Conservation (phyloP, 23 red algal genomes). For the Gracilaria domingensis region DNA sequence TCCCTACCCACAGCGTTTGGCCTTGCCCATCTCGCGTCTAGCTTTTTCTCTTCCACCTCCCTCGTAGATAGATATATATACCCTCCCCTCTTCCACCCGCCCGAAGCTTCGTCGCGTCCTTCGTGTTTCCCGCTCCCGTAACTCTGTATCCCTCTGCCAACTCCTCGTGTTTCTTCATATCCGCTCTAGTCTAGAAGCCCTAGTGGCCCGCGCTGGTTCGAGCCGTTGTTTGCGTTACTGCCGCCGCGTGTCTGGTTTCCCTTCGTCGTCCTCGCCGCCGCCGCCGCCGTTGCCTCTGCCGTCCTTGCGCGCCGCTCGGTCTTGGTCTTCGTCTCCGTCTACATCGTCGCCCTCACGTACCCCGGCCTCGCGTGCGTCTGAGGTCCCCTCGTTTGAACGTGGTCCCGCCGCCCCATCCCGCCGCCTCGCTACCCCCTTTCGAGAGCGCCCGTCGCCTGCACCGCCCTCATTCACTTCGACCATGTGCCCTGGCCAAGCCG, state of each 20-base stretch:
- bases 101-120: not conserved
- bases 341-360: too few species aligned
- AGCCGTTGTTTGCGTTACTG: not conserved
- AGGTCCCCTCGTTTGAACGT: too few species aligned
- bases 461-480: not conserved
- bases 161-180: not conserved
- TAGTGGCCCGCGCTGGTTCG: not conserved
- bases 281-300: not conserved
- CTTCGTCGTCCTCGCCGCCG: too few species aligned
- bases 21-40: not conserved
- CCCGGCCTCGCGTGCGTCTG: too few species aligned
- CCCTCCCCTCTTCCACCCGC: not conserved
- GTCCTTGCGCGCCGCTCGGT: too few species aligned
- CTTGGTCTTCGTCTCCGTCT: too few species aligned
- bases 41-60: not conserved
- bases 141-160: not conserved
- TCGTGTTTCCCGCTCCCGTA: not conserved
- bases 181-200: not conserved
- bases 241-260: not conserved
- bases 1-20: too few species aligned
- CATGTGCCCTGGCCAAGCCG: constrained; percentile 18
- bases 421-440: too few species aligned
- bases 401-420: too few species aligned
- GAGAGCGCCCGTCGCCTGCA: too few species aligned
- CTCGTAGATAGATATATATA: not conserved